Conservation (phyloP, 2,329 filamentous ascomycete genomes). For the Ophiostoma himal-ulmi region DNA sequence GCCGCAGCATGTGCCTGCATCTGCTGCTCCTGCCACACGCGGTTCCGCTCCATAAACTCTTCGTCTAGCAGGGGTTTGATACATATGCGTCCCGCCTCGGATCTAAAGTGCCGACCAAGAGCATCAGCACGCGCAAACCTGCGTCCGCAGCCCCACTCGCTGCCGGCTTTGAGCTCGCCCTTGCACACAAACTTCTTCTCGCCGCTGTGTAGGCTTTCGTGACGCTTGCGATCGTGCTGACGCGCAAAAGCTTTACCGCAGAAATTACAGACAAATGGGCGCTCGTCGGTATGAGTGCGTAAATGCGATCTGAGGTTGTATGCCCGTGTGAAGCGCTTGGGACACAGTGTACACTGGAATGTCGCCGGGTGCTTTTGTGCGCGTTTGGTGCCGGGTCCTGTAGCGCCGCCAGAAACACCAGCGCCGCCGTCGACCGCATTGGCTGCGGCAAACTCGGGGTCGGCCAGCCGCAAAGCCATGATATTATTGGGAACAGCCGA, state of each 20-base stretch:
- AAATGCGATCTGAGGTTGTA: constrained; percentile 95
- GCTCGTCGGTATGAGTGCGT: constrained; percentile 92
- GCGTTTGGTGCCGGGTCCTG: constrained; percentile 61
- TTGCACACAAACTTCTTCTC: constrained; percentile 99
- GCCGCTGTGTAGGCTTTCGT: constrained; percentile 91
- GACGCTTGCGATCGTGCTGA: constrained; percentile 93
- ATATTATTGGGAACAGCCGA: constrained; percentile 57
- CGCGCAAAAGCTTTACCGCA: constrained; percentile 96
- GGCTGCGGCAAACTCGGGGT: constrained; percentile 76
- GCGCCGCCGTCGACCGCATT: constrained; percentile 47
- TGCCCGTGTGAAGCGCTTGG: constrained; percentile 91
- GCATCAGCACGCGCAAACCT: constrained; percentile 94
- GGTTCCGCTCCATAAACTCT: constrained; percentile 77
- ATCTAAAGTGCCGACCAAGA: constrained; percentile 87
- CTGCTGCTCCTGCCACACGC: constrained; percentile 66
- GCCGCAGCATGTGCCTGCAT: constrained; percentile 48
- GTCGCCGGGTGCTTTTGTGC: constrained; percentile 96
- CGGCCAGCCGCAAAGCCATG: constrained; percentile 83
- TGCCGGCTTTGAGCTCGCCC: constrained; percentile 75
- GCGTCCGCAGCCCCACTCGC: constrained; percentile 87
- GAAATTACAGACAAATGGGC: constrained; percentile 93
- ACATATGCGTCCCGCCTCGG: constrained; percentile 89
- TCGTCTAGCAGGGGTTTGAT: constrained; percentile 97
- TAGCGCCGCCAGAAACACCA: constrained; percentile 48
- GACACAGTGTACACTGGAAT: constrained; percentile 89